Percentiles rank a stretch among this genome's conserved stretches.
Conservation (phyloP, 495 filamentous ascomycete genomes). For the Sphaerosporella brunnea region DNA sequence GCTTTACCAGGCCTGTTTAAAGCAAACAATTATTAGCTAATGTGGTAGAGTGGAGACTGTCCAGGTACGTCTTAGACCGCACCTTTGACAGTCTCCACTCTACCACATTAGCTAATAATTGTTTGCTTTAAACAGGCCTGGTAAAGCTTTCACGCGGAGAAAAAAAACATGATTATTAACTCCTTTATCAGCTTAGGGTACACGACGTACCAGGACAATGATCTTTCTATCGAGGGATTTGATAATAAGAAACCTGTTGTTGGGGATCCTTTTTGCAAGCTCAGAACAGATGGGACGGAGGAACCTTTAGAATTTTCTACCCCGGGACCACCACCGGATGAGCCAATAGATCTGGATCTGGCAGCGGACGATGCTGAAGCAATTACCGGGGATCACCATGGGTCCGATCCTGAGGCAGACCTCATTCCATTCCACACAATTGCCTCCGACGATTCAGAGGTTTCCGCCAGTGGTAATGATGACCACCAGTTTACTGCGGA, state of each 20-base stretch:
- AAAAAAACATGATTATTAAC: not conserved
- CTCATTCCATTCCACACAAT: not conserved
- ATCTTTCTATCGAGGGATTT: not conserved
- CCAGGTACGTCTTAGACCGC: not conserved
- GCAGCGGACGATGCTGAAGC: not conserved
- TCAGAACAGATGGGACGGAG: not conserved
- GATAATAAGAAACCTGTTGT: not conserved
- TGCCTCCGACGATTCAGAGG: not conserved
- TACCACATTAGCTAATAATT: not conserved
- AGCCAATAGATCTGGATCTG: not conserved
- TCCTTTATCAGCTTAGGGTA: not conserved
- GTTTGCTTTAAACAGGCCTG: not conserved
- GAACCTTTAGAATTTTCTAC: not conserved
- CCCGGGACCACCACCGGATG: not conserved
- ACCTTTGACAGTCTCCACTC: no score
- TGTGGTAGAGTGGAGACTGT: not conserved
- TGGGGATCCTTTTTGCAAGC: not conserved
- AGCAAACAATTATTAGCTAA: not conserved
- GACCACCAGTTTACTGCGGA: no score
- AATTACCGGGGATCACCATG: not conserved
- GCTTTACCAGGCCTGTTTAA: no score
- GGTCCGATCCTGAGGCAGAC: not conserved
- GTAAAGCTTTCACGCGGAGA: no score
- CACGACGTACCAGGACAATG: not conserved
- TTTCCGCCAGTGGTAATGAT: no score